Conservation (phyloP, 441 rosid genomes). For the Adansonia rubrostipa region DNA sequence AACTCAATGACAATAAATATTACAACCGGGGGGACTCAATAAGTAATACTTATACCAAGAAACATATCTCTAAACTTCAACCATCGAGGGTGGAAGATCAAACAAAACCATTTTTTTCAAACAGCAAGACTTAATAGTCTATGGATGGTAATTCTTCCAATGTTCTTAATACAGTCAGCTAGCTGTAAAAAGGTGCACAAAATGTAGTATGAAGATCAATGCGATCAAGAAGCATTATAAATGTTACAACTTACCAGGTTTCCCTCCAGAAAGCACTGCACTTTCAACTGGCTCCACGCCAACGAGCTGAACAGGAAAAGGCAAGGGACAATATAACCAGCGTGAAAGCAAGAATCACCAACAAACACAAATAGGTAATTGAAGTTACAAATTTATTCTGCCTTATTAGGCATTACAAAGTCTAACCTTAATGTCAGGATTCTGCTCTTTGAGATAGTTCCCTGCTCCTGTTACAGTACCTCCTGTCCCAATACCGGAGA, state of each 20-base stretch:
- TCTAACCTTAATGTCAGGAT: conserved; percentile 61
- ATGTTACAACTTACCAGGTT: conserved; percentile 49
- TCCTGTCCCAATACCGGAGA: conserved; percentile 75
- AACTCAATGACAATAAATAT: background rate
- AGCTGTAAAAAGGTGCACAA: background rate
- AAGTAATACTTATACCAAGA: background rate
- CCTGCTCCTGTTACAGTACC: conserved; percentile 72
- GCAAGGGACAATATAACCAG: conserved; percentile 23
- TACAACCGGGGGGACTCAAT: too few relatives aligned
- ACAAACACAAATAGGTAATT: background rate
- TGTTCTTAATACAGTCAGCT: background rate
- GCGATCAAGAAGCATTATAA: conserved; percentile 3
- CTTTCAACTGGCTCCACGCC: conserved; percentile 73
- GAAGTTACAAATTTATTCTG: background rate
- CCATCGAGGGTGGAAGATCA: background rate
- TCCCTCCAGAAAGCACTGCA: conserved; percentile 61
- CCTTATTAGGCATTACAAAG: conserved; percentile 9
- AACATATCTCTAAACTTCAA: background rate
- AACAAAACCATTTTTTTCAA: background rate
- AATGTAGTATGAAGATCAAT: background rate
- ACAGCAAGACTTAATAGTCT: background rate
- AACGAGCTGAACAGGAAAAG: conserved; percentile 41
- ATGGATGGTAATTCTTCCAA: background rate
- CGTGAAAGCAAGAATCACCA: background rate
- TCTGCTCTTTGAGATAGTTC: conserved; percentile 62